Evolutionary conservation across 176 grass and related monocot genomes (phyloP).

Genomic region (Hordeum marinum): DNA sequence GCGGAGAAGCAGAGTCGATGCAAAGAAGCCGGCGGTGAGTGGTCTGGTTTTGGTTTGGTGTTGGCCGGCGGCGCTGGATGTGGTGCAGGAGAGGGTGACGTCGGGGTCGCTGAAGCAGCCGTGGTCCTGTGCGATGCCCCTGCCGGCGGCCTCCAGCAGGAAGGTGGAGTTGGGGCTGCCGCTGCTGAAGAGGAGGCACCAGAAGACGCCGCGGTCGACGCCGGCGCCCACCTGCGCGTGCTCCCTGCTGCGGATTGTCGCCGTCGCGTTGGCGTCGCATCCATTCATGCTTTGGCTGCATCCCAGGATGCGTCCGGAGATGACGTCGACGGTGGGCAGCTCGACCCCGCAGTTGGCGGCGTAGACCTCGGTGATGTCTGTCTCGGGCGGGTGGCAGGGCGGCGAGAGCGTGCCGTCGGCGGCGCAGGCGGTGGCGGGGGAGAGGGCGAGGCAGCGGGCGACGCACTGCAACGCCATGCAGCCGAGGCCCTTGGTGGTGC

Average conservation of each 20-base stretch:
- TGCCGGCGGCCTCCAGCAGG: constrained; percentile 61
- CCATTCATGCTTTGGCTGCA: constrained; percentile 7
- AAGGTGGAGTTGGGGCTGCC: constrained; percentile 63
- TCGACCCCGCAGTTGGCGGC: constrained; percentile 92
- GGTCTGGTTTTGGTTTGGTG: not conserved
- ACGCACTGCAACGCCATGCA: constrained; percentile 94
- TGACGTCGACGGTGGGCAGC: constrained; percentile 68
- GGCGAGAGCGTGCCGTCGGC: not conserved
- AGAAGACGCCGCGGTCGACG: constrained; percentile 29
- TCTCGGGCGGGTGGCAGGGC: constrained; percentile 60
- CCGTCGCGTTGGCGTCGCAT: not conserved
- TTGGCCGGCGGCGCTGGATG: not conserved
- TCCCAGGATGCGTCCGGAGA: constrained; percentile 53
- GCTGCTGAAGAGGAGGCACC: constrained; percentile 80
- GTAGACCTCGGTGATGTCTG: constrained; percentile 85
- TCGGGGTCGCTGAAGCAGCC: constrained; percentile 72
- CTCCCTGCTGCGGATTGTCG: constrained; percentile 55
- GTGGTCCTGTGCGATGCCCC: constrained; percentile 51
- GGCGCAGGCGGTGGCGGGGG: not conserved
- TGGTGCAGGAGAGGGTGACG: constrained; percentile 20
- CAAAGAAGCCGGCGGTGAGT: not conserved
- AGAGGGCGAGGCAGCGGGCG: constrained; percentile 39
- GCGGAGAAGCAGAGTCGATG: not conserved
- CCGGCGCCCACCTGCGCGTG: constrained; percentile 70
- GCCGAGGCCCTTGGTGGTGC: constrained; percentile 60